Base-by-base conservation (phyloP, 495 filamentous ascomycete genomes). In the Durotheca rogersii region DNA sequence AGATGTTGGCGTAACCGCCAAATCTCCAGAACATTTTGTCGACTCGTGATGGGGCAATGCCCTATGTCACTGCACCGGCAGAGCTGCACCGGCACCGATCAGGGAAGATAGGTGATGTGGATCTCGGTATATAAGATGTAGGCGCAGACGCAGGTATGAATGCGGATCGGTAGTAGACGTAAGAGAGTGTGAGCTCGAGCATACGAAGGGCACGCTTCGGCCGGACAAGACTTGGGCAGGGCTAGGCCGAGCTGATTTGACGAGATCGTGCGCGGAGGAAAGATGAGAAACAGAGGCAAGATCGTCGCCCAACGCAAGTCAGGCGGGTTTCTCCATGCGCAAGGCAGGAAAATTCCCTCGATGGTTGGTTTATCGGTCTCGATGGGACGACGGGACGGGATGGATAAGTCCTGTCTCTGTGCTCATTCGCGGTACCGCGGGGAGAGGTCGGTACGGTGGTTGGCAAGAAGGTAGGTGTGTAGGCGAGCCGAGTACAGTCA, bases 21-120 rank as follows among this genome's bases (percentile, higher is more conserved):
- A 96, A 96, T 70, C 90, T 84, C 91, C 91, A 96, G 70, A 96
- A 96, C 91, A 96, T 96, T n/a, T n/a, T n/a, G 72, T 69, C 89
- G 85, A 66, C 56, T 58, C 44, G 52, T 27, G 40, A 45, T 52
- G 30, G 33, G 39, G 30, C 31, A 39, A 32, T 29, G 37, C 45
- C 51, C 60, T 75, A 73, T 62, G 68, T 73, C 47, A 71, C 65
- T 53, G 72, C 67, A 45, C 70, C 69, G 43, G 53, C 18, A 42
- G 27, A 25, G 44, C 48, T 51, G 16, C 16, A 58, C 47, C 43
- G 58, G 33, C 58, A 53, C 43, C 18, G 40, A 44, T 53, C 47
- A n/a, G 19, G 18, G 0, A 36, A 27, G 34, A n/a, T 4, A 3
- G 32, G 15, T 6, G 32, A 11, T 12, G 32, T 35, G 11, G 23